Evolutionary conservation across 2,329 filamentous ascomycete genomes (phyloP), one percentile per base, ranked within the genome.

Genomic region (Aspergillus sp.): DNA sequence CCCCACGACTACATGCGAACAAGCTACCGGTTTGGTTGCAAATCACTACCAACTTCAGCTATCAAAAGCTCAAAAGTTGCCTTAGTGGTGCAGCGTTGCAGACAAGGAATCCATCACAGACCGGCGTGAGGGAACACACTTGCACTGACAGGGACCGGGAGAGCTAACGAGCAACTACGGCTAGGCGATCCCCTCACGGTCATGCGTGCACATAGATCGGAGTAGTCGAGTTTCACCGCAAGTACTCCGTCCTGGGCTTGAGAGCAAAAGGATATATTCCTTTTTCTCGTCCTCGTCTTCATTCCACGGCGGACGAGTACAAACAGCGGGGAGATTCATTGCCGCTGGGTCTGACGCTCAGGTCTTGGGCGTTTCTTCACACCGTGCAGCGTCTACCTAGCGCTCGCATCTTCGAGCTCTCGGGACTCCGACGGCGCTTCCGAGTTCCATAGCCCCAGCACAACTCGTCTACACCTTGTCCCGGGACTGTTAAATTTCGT

Each of bases 191-290:
- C 63, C 61, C 64, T 65, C 65, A 63, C 61, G 67, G 67, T 71
- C 68, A 72, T 72, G 69, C 64, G 69, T 69, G 61, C 66, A 63
- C 66, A 63, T 66, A 65, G 63, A 66, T 70, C 64, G 58, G 57
- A 56, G 57, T 57, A 60, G 54, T 54, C 61, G 44, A 61, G 54
- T 64, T 64, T 66, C 63, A 66, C 61, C 63, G 56, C 61, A 61
- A 61, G 54, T 37, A 51, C 27, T 44, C 49, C 30, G 39, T 34
- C 17, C 27, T 20, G 50, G 51, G 52, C 44, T 57, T 54, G 42
- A 57, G 11, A 42, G 19, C 57, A 52, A 55, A 55, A 58, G 51
- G 54, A 49, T 34, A 51, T 61, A 58, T 56, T 54, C 45, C 54
- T 53, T 52, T 56, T 56, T 50, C 42, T 39, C 27, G 49, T 46